Conservation (phyloP, 352 stramenopile genomes). For the Phytophthora sansomeana region DNA sequence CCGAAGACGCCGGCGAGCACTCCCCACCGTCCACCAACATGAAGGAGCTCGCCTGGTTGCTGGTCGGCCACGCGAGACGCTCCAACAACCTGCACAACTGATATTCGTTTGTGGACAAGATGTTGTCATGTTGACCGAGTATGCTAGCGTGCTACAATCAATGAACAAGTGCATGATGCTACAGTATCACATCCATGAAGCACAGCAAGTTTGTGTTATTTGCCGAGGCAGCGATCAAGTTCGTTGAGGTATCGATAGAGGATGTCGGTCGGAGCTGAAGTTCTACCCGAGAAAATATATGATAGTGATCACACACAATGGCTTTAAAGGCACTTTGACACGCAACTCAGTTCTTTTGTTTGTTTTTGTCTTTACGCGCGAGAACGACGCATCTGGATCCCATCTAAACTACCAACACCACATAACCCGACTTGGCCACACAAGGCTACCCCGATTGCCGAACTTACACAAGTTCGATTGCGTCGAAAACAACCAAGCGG, state of each 20-base stretch:
- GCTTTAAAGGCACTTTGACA: no score
- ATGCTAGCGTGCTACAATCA: no score
- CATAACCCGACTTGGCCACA: not conserved
- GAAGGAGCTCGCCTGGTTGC: constrained; percentile 39
- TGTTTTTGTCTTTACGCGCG: not conserved
- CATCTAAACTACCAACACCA: not conserved
- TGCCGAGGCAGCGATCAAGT: no score
- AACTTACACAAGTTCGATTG: constrained; percentile 46
- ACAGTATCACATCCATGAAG: no score
- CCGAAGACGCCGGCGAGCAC: constrained; percentile 3
- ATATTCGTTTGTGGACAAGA: not conserved
- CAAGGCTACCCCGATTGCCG: not conserved
- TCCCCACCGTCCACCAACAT: constrained; percentile 27
- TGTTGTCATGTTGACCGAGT: not conserved
- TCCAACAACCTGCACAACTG: constrained; percentile 24
- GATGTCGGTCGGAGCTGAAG: no score
- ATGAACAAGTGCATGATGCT: no score
- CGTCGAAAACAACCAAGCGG: constrained; percentile 57
- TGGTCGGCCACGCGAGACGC: constrained; percentile 24
- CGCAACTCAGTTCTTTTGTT: not conserved
- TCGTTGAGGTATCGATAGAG: no score
- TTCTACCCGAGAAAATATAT: no score
- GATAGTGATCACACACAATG: no score
- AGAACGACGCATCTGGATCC: not conserved
- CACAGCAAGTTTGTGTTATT: no score